Percentiles rank a stretch among this genome's conserved stretches.
Conservation (phyloP, 257 asterid genomes). For the Solanum infundibuliforme region DNA sequence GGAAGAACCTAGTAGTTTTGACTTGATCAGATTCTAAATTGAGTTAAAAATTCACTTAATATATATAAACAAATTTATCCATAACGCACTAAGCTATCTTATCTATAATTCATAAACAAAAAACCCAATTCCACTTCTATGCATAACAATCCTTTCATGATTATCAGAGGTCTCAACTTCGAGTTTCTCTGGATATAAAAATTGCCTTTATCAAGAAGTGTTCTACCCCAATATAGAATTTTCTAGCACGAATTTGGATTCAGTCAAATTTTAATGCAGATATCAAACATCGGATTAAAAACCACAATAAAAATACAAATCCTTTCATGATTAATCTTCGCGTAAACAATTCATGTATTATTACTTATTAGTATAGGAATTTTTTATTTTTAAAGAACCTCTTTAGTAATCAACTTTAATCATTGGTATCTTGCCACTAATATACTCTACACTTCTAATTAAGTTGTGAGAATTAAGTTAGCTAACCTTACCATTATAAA, state of each 20-base stretch:
- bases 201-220: background rate
- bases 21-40: background rate
- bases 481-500: background rate
- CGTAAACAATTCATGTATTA: background rate
- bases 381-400: background rate
- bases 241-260: rapidly evolving
- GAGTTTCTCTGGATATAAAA: background rate
- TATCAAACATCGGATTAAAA: background rate
- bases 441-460: background rate
- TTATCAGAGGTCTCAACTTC: too few species aligned
- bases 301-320: background rate
- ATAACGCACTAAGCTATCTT: background rate
- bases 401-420: background rate
- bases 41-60: background rate
- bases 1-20: too few species aligned
- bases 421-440: background rate
- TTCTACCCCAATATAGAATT: background rate
- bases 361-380: background rate
- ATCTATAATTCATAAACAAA: background rate
- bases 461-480: background rate
- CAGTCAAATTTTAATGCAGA: background rate
- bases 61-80: background rate
- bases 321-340: background rate
- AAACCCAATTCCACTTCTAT: background rate
- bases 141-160: background rate